Evolutionary conservation across 2,329 filamentous ascomycete genomes (phyloP).

Genomic region (Alternaria arbusti): DNA sequence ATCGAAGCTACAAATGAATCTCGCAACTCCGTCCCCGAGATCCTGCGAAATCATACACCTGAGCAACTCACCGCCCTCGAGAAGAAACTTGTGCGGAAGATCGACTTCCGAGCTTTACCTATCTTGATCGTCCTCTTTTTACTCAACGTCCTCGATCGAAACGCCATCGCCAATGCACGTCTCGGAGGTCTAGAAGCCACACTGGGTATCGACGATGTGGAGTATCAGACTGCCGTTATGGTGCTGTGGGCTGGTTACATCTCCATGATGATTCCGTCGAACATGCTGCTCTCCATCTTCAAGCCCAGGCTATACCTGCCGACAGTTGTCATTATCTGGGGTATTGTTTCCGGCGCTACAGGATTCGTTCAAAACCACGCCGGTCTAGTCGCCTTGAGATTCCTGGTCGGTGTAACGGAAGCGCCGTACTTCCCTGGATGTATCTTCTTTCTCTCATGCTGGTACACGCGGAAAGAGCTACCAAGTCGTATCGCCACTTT

Average conservation of each 20-base stretch:
- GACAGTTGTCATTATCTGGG: constrained; percentile 54
- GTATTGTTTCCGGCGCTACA: constrained; percentile 53
- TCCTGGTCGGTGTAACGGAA: constrained; percentile 48
- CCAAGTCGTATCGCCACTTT: constrained; percentile 63
- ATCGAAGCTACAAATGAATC: constrained; percentile 10
- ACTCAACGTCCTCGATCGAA: constrained; percentile 41
- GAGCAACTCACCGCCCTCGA: constrained; percentile 30
- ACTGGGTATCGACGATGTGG: background rate
- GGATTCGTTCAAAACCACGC: constrained; percentile 54
- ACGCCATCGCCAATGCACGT: constrained; percentile 37
- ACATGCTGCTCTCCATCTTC: constrained; percentile 62
- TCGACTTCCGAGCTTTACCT: constrained; percentile 38
- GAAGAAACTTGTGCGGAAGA: constrained; percentile 37
- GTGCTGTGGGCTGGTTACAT: constrained; percentile 68
- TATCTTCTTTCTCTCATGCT: constrained; percentile 32
- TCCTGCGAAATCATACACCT: constrained; percentile 16
- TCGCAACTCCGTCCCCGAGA: constrained; percentile 12
- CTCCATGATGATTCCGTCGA: constrained; percentile 68
- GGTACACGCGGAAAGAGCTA: constrained; percentile 48
- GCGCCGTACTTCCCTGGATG: constrained; percentile 26
- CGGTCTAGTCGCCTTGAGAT: constrained; percentile 51
- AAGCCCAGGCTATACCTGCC: constrained; percentile 62
- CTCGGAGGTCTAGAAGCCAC: constrained; percentile 29
- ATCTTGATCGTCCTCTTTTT: constrained; percentile 38
- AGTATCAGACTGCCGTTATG: constrained; percentile 36